Evolutionary conservation across 1,284 basidiomycete genomes (phyloP), one percentile per base, ranked within the genome.

Genomic region (Ceratobasidium sp.): DNA sequence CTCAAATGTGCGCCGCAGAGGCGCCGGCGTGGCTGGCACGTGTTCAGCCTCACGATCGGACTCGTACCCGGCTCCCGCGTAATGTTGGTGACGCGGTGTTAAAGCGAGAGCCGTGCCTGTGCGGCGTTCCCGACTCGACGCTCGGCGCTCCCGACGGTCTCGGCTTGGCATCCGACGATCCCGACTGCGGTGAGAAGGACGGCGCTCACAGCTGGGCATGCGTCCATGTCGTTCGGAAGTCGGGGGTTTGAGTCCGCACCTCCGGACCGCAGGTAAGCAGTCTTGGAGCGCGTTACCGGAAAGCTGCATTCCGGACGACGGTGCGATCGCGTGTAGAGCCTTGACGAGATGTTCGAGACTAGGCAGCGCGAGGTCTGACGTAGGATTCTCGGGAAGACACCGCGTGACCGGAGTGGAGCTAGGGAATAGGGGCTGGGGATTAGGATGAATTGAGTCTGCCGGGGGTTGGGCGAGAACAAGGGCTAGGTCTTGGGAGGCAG

Each of bases 261-360:
- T 44, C 57, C 33, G 17, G 11, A 27, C 19, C 36, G 33, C 29
- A n/a, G 57, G 33, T 17, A 36, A 29, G 57, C 27, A 33, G 29
- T 36, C 29, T 36, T 44, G 57, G 36, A 41, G 36, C 6, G 36
- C 36, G 36, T 41, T 41, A 11, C 36, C 36, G 36, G 36, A 41
- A 41, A 5, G 36, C 11, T 41, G 36, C 11, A 41, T 41, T 41
- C 36, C 36, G 36, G 36, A 41, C 24, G 57, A 60, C 33, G 31
- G n/a, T n/a, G 53, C 31, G 48, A 50, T 7, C 15, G 64, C 64
- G 33, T 51, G 33, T n/a, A 53, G 64, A 2, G 48, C 64, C n/a
- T 66, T 53, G 48, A 48, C 47, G 50, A 56, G 66, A 41, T 67
- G 65, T 31, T 67, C 65, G 51, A 67, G 50, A 27, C 65, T 56